phyloP scores from a whole-genome alignment of 1,284 basidiomycete species.

The Malassezia pachydermatis region DNA sequence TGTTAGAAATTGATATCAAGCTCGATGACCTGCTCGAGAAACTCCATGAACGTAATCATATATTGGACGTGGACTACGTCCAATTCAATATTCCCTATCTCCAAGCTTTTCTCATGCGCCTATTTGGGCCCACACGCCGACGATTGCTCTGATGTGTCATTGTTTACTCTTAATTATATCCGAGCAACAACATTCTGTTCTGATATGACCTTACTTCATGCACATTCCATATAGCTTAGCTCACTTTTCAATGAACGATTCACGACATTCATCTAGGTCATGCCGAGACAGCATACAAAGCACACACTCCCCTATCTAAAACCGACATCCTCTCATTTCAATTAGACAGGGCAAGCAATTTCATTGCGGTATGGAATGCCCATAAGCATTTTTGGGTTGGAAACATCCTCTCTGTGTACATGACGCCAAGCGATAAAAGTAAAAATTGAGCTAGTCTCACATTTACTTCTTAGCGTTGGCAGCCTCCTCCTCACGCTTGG shows the following conservation, averaged over 20 bases:
- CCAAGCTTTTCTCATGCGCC: constrained; percentile 56
- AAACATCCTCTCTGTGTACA: constrained; percentile 17
- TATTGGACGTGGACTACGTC: constrained; percentile 92
- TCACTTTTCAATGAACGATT: background rate
- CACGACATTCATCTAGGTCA: no score
- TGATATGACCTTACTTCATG: background rate
- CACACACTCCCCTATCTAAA: no score
- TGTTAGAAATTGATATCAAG: constrained; percentile 98
- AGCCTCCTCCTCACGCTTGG: constrained; percentile 75
- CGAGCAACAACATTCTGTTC: background rate
- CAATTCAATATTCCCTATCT: constrained; percentile 94
- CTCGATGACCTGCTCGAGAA: constrained; percentile 94
- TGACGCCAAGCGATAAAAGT: constrained; percentile 1
- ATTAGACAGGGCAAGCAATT: constrained; percentile 13
- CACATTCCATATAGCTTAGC: background rate
- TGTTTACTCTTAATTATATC: background rate
- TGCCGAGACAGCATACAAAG: no score
- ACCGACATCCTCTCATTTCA: no score
- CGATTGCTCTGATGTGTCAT: background rate
- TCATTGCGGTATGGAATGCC: constrained; percentile 14
- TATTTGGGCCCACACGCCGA: background rate
- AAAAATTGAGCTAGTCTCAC: background rate
- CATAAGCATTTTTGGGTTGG: constrained; percentile 13
- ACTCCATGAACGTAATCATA: constrained; percentile 97
- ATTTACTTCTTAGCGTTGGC: constrained; percentile 81